Conservation (phyloP, 768 basidiomycete genomes). For the Tylopilus cervinicoccineus region DNA sequence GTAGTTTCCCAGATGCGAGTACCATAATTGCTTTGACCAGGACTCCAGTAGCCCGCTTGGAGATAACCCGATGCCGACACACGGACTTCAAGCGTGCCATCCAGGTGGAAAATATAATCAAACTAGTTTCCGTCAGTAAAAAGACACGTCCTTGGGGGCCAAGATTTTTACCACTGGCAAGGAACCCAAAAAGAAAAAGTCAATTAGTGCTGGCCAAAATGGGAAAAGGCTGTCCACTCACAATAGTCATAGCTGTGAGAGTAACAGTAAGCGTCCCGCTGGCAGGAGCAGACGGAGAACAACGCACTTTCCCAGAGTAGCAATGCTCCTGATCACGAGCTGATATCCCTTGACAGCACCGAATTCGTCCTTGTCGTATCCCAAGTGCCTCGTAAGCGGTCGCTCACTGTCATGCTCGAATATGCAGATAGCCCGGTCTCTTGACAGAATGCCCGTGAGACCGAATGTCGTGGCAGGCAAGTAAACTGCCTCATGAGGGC, state of each 20-base stretch:
- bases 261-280: background rate
- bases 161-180: constrained; percentile 30
- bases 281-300: background rate
- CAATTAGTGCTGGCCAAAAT: background rate
- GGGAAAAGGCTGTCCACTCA: constrained; percentile 31
- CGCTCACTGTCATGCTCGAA: constrained; percentile 59
- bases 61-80: constrained; percentile 67
- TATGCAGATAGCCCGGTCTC: constrained; percentile 56
- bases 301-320: constrained; percentile 62
- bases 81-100: constrained; percentile 66
- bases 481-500: constrained; percentile 56
- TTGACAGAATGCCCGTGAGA: constrained; percentile 39
- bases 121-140: constrained; percentile 36
- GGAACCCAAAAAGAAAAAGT: background rate
- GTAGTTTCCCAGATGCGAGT: constrained; percentile 50
- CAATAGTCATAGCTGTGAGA: constrained; percentile 53
- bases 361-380: constrained; percentile 50
- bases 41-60: constrained; percentile 59
- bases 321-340: constrained; percentile 51
- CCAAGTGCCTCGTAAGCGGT: constrained; percentile 56
- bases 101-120: constrained; percentile 63
- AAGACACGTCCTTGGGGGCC: background rate
- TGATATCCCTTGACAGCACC: constrained; percentile 60
- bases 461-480: constrained; percentile 56
- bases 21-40: constrained; percentile 48